Evolutionary conservation across 2,329 filamentous ascomycete genomes (phyloP).

Genomic region (Hypomyces perniciosus): DNA sequence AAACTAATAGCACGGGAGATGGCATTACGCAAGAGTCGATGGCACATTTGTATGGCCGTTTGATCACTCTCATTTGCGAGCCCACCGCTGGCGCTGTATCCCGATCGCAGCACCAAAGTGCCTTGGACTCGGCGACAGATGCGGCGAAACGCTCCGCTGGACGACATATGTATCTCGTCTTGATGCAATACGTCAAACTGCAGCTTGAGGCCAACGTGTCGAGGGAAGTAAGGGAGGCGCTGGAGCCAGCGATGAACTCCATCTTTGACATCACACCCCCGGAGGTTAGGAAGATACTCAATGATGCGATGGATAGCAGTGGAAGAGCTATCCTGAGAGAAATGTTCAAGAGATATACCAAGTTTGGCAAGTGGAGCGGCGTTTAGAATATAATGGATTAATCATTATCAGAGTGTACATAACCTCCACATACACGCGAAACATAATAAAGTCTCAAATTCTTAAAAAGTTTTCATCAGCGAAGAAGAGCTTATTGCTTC

Average conservation of each 20-base stretch:
- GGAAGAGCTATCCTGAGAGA: conserved; percentile 54
- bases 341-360: conserved; percentile 53
- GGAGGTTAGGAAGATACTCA: conserved; percentile 50
- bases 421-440: neutral
- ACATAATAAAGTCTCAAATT: neutral
- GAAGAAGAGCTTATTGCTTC: conserved; percentile 16
- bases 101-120: conserved; percentile 36
- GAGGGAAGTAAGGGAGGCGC: conserved; percentile 45
- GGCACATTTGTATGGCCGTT: conserved; percentile 47
- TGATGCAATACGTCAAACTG: conserved; percentile 55
- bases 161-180: conserved; percentile 54
- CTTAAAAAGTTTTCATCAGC: neutral
- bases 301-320: conserved; percentile 53
- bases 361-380: conserved; percentile 60
- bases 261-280: conserved; percentile 53
- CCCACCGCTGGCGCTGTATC: conserved; percentile 52
- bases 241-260: conserved; percentile 53
- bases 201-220: conserved; percentile 52
- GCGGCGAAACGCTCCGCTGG: conserved; percentile 56
- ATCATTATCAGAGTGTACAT: conserved; percentile 11
- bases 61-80: conserved; percentile 55
- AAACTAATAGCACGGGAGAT: conserved; percentile 14
- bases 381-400: conserved; percentile 31
- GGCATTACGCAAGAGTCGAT: conserved; percentile 34
- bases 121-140: conserved; percentile 54